phyloP scores from a whole-genome alignment of 345 rosid species.

The Streptanthus diversifolius region DNA sequence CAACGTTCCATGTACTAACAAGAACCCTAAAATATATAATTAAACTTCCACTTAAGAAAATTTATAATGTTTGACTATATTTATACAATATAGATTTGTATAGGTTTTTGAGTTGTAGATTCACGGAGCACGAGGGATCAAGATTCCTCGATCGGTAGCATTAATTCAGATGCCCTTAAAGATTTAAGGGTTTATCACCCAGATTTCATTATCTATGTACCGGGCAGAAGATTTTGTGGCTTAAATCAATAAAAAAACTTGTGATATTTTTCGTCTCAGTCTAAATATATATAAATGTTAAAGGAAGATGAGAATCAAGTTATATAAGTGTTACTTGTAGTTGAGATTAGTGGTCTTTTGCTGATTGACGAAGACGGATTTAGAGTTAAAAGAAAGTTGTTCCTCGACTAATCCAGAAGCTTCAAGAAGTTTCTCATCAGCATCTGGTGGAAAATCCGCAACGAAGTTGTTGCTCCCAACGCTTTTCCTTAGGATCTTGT shows the following conservation, averaged over 20 bases:
- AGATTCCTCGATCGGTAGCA: not conserved
- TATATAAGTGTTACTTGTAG: slow-evolving; percentile 46
- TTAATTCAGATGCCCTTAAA: not conserved
- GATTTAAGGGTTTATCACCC: not conserved
- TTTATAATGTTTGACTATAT: not conserved
- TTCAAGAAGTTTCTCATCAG: slow-evolving; percentile 31
- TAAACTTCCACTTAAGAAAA: too few species aligned
- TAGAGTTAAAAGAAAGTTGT: slow-evolving; percentile 30
- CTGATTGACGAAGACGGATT: slow-evolving; percentile 32
- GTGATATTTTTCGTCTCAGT: not conserved
- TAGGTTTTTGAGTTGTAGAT: not conserved
- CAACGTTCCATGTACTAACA: slow-evolving; percentile 89
- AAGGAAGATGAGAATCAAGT: not conserved
- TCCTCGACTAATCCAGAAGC: slow-evolving; percentile 31
- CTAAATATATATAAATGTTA: not conserved
- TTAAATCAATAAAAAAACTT: not conserved
- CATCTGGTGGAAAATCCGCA: slow-evolving; percentile 57
- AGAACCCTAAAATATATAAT: slow-evolving; percentile 47
- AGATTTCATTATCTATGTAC: not conserved
- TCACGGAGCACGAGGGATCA: not conserved
- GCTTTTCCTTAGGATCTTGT: slow-evolving; percentile 56
- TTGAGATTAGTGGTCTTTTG: slow-evolving; percentile 36
- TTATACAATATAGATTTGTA: not conserved
- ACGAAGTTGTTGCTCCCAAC: slow-evolving; percentile 74
- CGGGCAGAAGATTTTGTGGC: not conserved